These are phyloP conservation scores for Pistacia atlantica DNA, from an alignment of 345 rosid genomes.

Conservation along the genomic window DNA sequence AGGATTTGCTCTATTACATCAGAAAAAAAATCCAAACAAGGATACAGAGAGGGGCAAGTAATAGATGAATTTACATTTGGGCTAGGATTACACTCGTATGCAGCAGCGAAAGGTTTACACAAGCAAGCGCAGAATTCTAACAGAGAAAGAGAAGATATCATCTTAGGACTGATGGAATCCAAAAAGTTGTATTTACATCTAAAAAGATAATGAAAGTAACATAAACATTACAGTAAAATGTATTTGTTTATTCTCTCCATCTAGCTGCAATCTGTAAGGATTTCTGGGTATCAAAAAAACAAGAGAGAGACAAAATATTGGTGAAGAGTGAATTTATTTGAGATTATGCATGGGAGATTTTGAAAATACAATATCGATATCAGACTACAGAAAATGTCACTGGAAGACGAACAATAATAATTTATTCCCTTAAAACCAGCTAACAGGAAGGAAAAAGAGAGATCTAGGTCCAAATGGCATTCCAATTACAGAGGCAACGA, in stretches of 20 bases:
- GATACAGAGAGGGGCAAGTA: not conserved
- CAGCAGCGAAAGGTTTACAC: slow-evolving; percentile 1
- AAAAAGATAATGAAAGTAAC: not conserved
- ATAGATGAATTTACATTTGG: not conserved
- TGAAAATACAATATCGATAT: not conserved
- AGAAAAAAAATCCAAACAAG: not conserved
- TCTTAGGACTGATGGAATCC: not conserved
- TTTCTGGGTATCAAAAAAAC: no score
- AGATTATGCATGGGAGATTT: not conserved
- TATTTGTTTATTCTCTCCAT: no score
- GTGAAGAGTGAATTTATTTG: not conserved
- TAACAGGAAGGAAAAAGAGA: not conserved
- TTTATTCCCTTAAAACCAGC: not conserved
- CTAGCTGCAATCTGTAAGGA: no score
- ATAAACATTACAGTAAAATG: not conserved
- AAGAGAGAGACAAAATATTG: not conserved
- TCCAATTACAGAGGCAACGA: not conserved
- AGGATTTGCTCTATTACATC: not conserved
- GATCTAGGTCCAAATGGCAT: not conserved
- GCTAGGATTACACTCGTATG: not conserved
- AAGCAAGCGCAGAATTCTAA: not conserved
- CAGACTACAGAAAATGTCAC: no score
- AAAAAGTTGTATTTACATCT: not conserved
- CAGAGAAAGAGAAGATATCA: not conserved
- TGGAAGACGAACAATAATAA: not conserved